Evolutionary conservation across 2,329 filamentous ascomycete genomes (phyloP).

Genomic region (Alternaria sp.): DNA sequence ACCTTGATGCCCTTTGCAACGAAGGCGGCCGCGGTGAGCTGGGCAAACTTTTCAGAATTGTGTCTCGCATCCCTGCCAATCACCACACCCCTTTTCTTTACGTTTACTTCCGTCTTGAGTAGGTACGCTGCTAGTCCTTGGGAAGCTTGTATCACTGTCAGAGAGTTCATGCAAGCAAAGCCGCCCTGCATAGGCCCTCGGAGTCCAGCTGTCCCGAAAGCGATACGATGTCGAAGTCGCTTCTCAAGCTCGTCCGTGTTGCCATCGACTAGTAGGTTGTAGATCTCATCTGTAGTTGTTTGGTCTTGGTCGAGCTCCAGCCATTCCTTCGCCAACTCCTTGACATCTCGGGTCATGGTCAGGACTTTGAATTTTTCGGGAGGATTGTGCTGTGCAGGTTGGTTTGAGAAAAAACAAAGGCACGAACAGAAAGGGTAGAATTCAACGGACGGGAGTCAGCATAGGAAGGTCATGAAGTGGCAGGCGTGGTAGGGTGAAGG

Average conservation of each 20-base stretch:
- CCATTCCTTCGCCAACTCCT: constrained; percentile 63
- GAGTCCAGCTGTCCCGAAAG: constrained; percentile 70
- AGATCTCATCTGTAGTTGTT: constrained; percentile 63
- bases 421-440: background rate
- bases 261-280: constrained; percentile 58
- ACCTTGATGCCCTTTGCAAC: constrained; percentile 66
- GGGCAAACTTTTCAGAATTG: constrained; percentile 69
- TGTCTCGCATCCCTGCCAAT: constrained; percentile 70
- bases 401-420: background rate
- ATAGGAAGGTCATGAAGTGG: constrained; percentile 9
- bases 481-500: constrained; percentile 27
- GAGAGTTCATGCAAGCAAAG: constrained; percentile 67
- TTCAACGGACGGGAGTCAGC: background rate
- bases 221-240: constrained; percentile 64
- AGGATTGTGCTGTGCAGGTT: background rate
- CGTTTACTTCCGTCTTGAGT: constrained; percentile 55
- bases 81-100: constrained; percentile 61
- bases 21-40: constrained; percentile 67
- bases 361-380: background rate
- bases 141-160: constrained; percentile 69
- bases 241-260: constrained; percentile 60
- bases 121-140: constrained; percentile 71
- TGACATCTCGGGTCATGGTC: constrained; percentile 47
- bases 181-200: constrained; percentile 72
- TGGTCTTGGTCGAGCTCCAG: constrained; percentile 66